Evolutionary conservation across 2,329 filamentous ascomycete genomes (phyloP).

Genomic region (Huntiella abstrusa): DNA sequence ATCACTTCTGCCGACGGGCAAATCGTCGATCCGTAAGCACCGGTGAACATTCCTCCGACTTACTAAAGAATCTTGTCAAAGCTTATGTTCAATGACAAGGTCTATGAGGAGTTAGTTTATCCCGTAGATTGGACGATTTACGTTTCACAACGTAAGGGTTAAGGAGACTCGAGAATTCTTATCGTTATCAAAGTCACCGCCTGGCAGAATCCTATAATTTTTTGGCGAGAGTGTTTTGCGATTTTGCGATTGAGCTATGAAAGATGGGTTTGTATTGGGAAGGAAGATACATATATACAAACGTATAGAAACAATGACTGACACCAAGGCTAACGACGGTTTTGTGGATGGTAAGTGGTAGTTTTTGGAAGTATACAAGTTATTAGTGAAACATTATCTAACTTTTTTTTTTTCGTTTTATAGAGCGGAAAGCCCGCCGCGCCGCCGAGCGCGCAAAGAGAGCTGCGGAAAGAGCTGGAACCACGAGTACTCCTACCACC

Average conservation of each 20-base stretch:
- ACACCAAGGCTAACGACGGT: not conserved
- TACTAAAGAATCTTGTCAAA: too few species aligned
- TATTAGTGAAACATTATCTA: not conserved
- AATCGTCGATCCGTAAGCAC: not conserved
- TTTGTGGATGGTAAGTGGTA: constrained; percentile 9
- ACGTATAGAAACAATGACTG: not conserved
- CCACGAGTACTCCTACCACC: not conserved
- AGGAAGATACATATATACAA: constrained; percentile 1
- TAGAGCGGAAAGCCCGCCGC: constrained; percentile 11
- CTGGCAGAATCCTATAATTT: constrained; percentile 11
- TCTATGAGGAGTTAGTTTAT: not conserved
- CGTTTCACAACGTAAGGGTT: not conserved
- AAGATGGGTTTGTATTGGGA: not conserved
- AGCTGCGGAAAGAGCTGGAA: constrained; percentile 1
- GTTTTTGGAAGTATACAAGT: not conserved
- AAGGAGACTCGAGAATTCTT: not conserved
- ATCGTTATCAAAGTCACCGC: constrained; percentile 8
- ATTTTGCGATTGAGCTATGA: not conserved
- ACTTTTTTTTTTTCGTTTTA: not conserved
- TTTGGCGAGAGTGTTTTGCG: not conserved
- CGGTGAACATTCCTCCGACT: not conserved
- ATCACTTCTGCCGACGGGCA: too few species aligned
- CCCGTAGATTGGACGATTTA: not conserved
- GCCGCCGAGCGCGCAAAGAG: constrained; percentile 10
- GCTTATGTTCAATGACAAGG: too few species aligned